Conservation (phyloP, 495 filamentous ascomycete genomes). For the Penicillium coffeae region DNA sequence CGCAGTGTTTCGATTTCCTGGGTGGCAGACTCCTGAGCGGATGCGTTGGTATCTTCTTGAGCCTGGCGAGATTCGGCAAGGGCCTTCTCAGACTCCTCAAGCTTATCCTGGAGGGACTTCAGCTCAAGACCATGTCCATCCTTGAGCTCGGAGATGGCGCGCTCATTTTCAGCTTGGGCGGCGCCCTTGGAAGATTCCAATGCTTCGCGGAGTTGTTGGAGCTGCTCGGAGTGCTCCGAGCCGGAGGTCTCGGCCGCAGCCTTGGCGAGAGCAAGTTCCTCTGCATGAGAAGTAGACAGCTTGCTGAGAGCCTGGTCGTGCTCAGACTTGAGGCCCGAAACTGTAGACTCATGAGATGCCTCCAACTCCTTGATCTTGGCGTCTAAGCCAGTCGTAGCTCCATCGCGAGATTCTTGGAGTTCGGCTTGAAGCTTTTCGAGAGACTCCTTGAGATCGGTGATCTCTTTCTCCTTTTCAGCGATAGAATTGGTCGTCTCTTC, state of each 20-base stretch:
- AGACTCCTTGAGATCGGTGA: conserved; percentile 33
- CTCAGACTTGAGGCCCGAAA: conserved; percentile 33
- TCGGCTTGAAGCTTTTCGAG: conserved; percentile 34
- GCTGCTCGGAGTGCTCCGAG: conserved; percentile 31
- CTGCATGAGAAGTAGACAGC: conserved; percentile 28
- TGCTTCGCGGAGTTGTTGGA: conserved; percentile 39
- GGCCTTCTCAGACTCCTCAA: conserved; percentile 32
- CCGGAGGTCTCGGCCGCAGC: conserved; percentile 31
- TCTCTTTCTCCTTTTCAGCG: conserved; percentile 38
- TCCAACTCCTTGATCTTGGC: conserved; percentile 41
- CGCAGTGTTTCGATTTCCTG: conserved; percentile 42
- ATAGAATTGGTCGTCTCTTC: conserved; percentile 26
- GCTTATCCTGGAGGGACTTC: conserved; percentile 29
- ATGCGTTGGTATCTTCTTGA: conserved; percentile 34
- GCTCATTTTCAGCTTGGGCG: conserved; percentile 27
- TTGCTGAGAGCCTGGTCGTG: conserved; percentile 35
- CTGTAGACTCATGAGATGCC: conserved; percentile 30
- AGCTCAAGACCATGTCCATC: conserved; percentile 33
- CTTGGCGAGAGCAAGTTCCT: conserved; percentile 34
- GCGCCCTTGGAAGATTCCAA: conserved; percentile 34
- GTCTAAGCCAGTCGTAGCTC: conserved; percentile 25
- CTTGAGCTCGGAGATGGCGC: conserved; percentile 35
- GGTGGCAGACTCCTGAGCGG: conserved; percentile 34
- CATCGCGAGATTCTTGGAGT: conserved; percentile 31
- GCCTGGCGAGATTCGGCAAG: conserved; percentile 31